A percentile compares a stretch with the other conserved stretches of the same genome.
Conservation (phyloP, 2,329 filamentous ascomycete species). For the Cladosporium phlei region DNA sequence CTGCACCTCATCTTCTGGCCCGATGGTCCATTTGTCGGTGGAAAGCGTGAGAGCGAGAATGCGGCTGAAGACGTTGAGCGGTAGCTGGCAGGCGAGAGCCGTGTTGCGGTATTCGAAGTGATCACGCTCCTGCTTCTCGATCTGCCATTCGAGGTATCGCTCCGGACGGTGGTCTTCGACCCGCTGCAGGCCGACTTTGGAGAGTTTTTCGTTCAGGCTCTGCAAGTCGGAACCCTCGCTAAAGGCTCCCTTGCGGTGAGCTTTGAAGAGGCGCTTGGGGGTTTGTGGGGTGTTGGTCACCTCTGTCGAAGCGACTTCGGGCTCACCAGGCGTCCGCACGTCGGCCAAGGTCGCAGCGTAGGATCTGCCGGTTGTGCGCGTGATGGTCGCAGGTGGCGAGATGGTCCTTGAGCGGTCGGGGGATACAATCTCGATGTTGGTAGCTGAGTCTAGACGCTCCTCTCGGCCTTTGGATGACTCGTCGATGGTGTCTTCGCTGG, state of each 20-base stretch:
- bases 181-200: slow-evolving; percentile 18
- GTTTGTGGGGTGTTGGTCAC: slow-evolving; percentile 26
- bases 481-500: not conserved
- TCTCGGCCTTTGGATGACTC: not conserved
- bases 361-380: slow-evolving; percentile 14
- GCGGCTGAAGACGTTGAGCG: slow-evolving; percentile 28
- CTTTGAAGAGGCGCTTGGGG: slow-evolving; percentile 27
- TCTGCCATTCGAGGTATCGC: slow-evolving; percentile 27
- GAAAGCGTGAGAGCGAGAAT: slow-evolving; percentile 24
- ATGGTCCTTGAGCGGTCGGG: not conserved
- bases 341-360: slow-evolving; percentile 28
- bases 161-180: slow-evolving; percentile 15
- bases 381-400: slow-evolving; percentile 4
- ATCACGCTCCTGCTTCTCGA: slow-evolving; percentile 14
- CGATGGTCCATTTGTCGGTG: not conserved
- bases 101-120: slow-evolving; percentile 23
- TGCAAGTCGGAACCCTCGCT: slow-evolving; percentile 27
- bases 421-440: not conserved
- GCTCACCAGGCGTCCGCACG: slow-evolving; percentile 15
- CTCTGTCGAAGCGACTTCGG: slow-evolving; percentile 26
- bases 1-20: not conserved
- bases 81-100: slow-evolving; percentile 26
- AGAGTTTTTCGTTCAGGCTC: slow-evolving; percentile 23
- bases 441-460: not conserved
- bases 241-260: slow-evolving; percentile 30